Conservation (phyloP, 1,139 yeast genomes). For the Pichiaceae sp. region DNA sequence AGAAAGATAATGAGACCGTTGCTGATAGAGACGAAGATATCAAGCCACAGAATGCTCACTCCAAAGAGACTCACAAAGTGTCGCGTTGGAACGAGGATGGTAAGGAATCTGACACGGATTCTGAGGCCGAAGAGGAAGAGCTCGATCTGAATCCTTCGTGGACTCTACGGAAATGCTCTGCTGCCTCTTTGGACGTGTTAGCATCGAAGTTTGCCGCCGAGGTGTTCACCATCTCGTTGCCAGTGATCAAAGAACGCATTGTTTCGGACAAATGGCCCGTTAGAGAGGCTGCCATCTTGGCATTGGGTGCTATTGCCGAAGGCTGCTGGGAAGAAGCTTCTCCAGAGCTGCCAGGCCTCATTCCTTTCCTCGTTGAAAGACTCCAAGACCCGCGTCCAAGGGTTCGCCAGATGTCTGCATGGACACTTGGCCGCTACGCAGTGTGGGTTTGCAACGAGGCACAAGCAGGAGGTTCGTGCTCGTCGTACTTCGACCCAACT, state of each 20-base stretch:
- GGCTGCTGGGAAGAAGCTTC: slow-evolving; percentile 72
- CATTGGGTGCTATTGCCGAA: slow-evolving; percentile 90
- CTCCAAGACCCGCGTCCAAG: slow-evolving; percentile 71
- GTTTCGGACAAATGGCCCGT: slow-evolving; percentile 73
- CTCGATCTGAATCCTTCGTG: slow-evolving; percentile 68
- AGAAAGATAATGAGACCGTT: slow-evolving; percentile 53
- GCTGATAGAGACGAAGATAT: slow-evolving; percentile 87
- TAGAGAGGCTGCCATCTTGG: slow-evolving; percentile 87
- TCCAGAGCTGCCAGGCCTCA: slow-evolving; percentile 67
- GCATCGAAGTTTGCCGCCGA: slow-evolving; percentile 62
- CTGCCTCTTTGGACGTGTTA: slow-evolving; percentile 81
- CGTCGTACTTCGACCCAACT: slow-evolving; percentile 68
- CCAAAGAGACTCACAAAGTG: slow-evolving; percentile 56
- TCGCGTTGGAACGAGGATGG: slow-evolving; percentile 19
- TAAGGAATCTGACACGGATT: slow-evolving; percentile 29
- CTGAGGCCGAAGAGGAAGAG: slow-evolving; percentile 53
- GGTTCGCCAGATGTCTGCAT: slow-evolving; percentile 87
- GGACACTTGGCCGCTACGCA: slow-evolving; percentile 87
- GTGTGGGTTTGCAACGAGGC: slow-evolving; percentile 73
- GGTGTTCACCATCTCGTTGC: slow-evolving; percentile 62
- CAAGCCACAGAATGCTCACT: slow-evolving; percentile 64
- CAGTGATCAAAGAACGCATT: slow-evolving; percentile 65
- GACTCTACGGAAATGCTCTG: slow-evolving; percentile 90
- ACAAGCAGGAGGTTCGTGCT: slow-evolving; percentile 49
- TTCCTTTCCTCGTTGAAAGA: slow-evolving; percentile 80